Percentiles rank a stretch among this genome's conserved stretches.
Evolutionary conservation across 2,329 filamentous ascomycete species (phyloP).

Genomic region (Septoria linicola): DNA sequence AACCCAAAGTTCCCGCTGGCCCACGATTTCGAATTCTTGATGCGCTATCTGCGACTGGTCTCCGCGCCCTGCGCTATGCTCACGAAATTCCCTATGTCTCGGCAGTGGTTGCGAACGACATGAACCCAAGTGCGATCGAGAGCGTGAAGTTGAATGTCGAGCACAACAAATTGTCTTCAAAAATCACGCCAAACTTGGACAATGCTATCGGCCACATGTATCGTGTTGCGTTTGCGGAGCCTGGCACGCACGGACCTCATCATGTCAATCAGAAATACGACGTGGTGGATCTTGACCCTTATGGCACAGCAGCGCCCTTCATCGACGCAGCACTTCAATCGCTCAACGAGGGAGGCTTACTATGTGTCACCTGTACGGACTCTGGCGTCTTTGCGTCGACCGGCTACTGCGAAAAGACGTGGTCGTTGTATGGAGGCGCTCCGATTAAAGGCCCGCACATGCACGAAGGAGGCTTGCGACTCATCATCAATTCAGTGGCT

Average conservation of each 20-base stretch:
- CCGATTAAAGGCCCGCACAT: constrained; percentile 81
- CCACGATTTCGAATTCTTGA: constrained; percentile 80
- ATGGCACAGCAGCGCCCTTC: constrained; percentile 89
- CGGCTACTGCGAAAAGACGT: constrained; percentile 92
- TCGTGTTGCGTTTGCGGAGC: constrained; percentile 42
- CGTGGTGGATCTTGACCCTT: constrained; percentile 94
- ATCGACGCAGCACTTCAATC: constrained; percentile 87
- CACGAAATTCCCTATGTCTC: constrained; percentile 69
- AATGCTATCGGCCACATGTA: constrained; percentile 96
- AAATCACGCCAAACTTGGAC: constrained; percentile 70
- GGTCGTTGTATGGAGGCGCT: constrained; percentile 86
- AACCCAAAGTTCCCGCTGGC: constrained; percentile 28
- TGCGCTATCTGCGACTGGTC: constrained; percentile 87
- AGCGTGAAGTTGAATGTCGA: constrained; percentile 81
- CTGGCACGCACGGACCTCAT: constrained; percentile 36
- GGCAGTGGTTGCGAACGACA: constrained; percentile 71
- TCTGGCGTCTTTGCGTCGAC: constrained; percentile 92
- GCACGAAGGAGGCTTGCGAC: constrained; percentile 83
- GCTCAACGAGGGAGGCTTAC: constrained; percentile 80
- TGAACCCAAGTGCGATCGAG: constrained; percentile 54
- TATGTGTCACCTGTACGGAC: constrained; percentile 96
- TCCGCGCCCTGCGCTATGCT: constrained; percentile 86
- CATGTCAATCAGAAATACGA: constrained; percentile 64
- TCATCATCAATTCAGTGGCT: constrained; percentile 81
- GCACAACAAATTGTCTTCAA: constrained; percentile 73